phyloP scores from a whole-genome alignment of 2,329 filamentous ascomycete species.

The Penicillium frequentans region DNA sequence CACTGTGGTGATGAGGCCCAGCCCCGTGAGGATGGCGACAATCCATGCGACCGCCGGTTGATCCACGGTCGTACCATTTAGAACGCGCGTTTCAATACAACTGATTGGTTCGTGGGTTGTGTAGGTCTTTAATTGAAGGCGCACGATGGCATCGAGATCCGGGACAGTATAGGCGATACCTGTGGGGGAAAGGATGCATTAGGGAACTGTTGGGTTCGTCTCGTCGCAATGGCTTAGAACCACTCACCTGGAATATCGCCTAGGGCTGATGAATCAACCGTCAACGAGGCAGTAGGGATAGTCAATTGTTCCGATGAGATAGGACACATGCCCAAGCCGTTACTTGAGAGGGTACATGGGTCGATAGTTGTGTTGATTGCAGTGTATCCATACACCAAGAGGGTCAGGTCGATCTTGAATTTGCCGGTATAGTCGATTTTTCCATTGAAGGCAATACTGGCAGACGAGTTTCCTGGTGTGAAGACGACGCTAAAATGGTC shows the following conservation, averaged over 20 bases:
- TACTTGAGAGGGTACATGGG: constrained; percentile 65
- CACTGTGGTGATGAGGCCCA: constrained; percentile 79
- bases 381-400: constrained; percentile 80
- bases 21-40: constrained; percentile 79
- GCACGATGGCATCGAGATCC: constrained; percentile 40
- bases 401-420: constrained; percentile 71
- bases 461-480: constrained; percentile 46
- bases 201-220: neutral
- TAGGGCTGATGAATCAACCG: neutral
- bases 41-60: constrained; percentile 85
- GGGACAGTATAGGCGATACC: constrained; percentile 84
- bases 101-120: constrained; percentile 3
- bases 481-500: constrained; percentile 38
- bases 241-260: neutral
- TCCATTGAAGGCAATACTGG: constrained; percentile 64
- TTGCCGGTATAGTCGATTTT: constrained; percentile 82
- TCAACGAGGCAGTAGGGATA: neutral
- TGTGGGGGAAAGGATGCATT: constrained; percentile 23
- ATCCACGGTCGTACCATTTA: constrained; percentile 60
- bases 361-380: constrained; percentile 67
- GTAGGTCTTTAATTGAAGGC: constrained; percentile 11
- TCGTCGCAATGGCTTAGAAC: neutral
- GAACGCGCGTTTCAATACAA: constrained; percentile 38
- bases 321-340: constrained; percentile 30
- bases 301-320: neutral